Evolutionary conservation across 805 yeast genomes (phyloP).

Genomic region (Jamesozyma hellenica): DNA sequence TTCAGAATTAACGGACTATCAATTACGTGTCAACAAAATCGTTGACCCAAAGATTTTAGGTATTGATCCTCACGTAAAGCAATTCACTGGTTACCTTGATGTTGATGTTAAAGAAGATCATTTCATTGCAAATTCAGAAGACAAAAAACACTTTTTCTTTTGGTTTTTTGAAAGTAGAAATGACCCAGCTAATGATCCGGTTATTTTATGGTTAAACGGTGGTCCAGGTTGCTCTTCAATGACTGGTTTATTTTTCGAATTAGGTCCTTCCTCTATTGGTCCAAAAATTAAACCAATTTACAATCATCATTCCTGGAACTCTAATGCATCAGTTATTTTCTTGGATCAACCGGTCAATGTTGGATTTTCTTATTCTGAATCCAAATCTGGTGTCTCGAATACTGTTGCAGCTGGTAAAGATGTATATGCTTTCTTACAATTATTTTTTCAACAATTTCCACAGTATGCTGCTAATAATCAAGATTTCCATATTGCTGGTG

Average conservation of each 20-base stretch:
- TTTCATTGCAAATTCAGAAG: not conserved
- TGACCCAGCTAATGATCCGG: conserved; percentile 78
- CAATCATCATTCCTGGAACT: conserved; percentile 79
- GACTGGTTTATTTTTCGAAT: conserved; percentile 95
- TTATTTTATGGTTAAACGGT: conserved; percentile 89
- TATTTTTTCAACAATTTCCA: conserved; percentile 65
- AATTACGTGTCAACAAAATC: conserved; percentile 49
- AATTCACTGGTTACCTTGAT: conserved; percentile 79
- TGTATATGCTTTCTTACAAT: conserved; percentile 42
- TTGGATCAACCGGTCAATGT: conserved; percentile 95
- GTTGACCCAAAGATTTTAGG: conserved; percentile 57
- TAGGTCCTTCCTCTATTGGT: conserved; percentile 75
- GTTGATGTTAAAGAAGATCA: conserved; percentile 54
- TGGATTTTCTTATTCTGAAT: conserved; percentile 67
- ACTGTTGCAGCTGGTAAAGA: conserved; percentile 61
- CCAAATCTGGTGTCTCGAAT: conserved; percentile 44
- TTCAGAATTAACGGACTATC: conserved; percentile 35
- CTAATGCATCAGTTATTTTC: conserved; percentile 66
- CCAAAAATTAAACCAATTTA: conserved; percentile 36
- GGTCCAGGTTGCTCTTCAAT: conserved; percentile 98
- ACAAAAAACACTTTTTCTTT: conserved; percentile 63
- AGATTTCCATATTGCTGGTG: conserved; percentile 81
- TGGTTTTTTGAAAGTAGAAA: conserved; percentile 84
- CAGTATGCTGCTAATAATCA: conserved; percentile 48
- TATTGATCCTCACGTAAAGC: conserved; percentile 64